A percentile compares a stretch with the other conserved stretches of the same genome.
These are phyloP conservation scores for Emericellopsis atlantica DNA, from an alignment of 2,329 filamentous ascomycete genomes.

Conservation along the genomic window DNA sequence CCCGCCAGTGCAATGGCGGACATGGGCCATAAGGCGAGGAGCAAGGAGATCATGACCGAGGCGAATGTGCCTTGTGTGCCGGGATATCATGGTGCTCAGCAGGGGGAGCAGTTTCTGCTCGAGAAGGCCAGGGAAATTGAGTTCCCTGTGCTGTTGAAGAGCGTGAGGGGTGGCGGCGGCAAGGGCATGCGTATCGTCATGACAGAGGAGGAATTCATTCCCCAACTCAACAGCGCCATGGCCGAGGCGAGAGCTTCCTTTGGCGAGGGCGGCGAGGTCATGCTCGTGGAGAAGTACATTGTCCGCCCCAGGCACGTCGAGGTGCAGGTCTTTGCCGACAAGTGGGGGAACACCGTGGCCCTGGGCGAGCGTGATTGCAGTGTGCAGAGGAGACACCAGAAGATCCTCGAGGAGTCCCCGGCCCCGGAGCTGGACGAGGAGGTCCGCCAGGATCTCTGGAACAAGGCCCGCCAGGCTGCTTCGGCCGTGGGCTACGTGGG, in stretches of 20 bases:
- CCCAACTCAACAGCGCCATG: slow-evolving; percentile 59
- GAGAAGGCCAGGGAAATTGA: slow-evolving; percentile 58
- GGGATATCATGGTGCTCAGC: slow-evolving; percentile 82
- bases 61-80: slow-evolving; percentile 96
- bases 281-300: slow-evolving; percentile 78
- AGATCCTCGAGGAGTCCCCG: slow-evolving; percentile 82
- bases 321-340: slow-evolving; percentile 82
- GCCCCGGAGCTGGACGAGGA: slow-evolving; percentile 53
- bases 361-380: slow-evolving; percentile 84
- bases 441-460: slow-evolving; percentile 50
- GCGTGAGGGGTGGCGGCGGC: slow-evolving; percentile 67
- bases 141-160: slow-evolving; percentile 67
- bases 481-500: slow-evolving; percentile 78
- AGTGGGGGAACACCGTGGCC: slow-evolving; percentile 65
- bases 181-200: slow-evolving; percentile 75
- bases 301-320: slow-evolving; percentile 73
- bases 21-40: slow-evolving; percentile 88
- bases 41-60: slow-evolving; percentile 91
- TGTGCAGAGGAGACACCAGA: slow-evolving; percentile 77
- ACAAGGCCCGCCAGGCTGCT: slow-evolving; percentile 51
- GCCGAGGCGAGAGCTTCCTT: slow-evolving; percentile 70
- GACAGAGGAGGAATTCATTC: slow-evolving; percentile 53
- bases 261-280: slow-evolving; percentile 65
- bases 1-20: slow-evolving; percentile 70
- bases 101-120: slow-evolving; percentile 50